Percentiles rank a stretch among this genome's conserved stretches.
phyloP scores from a whole-genome alignment of 768 basidiomycete species.

The Phlegmacium glaucopus region DNA sequence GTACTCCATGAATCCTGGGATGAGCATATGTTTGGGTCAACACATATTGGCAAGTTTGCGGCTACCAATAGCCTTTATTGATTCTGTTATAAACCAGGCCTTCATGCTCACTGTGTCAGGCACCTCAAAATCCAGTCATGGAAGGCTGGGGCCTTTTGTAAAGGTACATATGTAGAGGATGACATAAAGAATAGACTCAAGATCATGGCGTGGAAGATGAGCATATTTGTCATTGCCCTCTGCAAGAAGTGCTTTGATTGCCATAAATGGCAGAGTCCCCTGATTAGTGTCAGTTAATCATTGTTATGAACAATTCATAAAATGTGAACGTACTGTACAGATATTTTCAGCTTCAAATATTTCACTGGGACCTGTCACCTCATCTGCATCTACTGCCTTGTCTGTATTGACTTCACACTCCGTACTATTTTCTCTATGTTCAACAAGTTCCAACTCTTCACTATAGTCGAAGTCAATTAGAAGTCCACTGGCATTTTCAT shows the following conservation, averaged over 20 bases:
- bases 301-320: too few species aligned
- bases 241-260: background rate
- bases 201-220: constrained; percentile 3
- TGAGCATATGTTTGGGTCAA: background rate
- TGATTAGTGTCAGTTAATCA: constrained; percentile 1
- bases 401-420: too few species aligned
- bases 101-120: background rate
- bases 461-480: too few species aligned
- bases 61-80: too few species aligned
- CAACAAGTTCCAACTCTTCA: too few species aligned
- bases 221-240: background rate
- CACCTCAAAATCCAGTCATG: background rate
- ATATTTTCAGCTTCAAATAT: too few species aligned
- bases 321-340: too few species aligned
- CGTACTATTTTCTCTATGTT: too few species aligned
- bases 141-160: constrained; percentile 2
- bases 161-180: constrained; percentile 3
- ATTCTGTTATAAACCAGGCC: background rate
- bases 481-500: too few species aligned
- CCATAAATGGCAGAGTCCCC: constrained; percentile 7
- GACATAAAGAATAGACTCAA: constrained; percentile 1
- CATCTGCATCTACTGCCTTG: too few species aligned
- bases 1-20: background rate
- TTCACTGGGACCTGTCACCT: too few species aligned
- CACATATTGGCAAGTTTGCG: background rate